phyloP scores from a whole-genome alignment of 371 early-diverging fungal species.

The Saksenaea oblongispora region DNA sequence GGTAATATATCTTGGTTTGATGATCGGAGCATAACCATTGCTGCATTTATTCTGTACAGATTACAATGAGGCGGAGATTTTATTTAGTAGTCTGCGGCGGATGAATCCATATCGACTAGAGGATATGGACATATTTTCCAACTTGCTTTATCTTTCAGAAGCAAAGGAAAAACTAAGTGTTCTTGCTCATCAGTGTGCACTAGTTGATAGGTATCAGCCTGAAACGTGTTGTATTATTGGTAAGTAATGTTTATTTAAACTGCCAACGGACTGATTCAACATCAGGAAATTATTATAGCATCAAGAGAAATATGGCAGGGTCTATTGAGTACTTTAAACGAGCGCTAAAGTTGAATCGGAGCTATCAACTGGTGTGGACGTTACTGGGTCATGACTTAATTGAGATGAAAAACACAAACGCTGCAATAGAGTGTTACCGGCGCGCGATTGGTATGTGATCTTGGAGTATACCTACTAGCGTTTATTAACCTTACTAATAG shows the following conservation, averaged over 20 bases:
- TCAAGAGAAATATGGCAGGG: slow-evolving; percentile 77
- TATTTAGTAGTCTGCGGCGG: slow-evolving; percentile 71
- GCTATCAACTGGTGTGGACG: slow-evolving; percentile 85
- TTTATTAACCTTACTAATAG: slow-evolving; percentile 34
- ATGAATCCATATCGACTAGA: slow-evolving; percentile 82
- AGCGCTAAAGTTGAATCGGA: slow-evolving; percentile 78
- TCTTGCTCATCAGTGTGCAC: slow-evolving; percentile 78
- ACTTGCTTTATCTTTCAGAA: slow-evolving; percentile 83
- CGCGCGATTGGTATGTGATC: slow-evolving; percentile 66
- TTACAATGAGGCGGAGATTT: slow-evolving; percentile 64
- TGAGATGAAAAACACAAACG: slow-evolving; percentile 84
- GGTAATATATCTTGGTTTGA: slow-evolving; percentile 15
- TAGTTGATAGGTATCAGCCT: slow-evolving; percentile 81
- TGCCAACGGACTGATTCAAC: neutral
- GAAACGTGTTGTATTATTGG: slow-evolving; percentile 90
- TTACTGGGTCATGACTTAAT: slow-evolving; percentile 96
- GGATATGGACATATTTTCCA: slow-evolving; percentile 86
- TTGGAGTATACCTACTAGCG: neutral
- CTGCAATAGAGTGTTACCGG: slow-evolving; percentile 90
- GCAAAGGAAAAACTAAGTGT: slow-evolving; percentile 69
- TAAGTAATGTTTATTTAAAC: slow-evolving; percentile 15
- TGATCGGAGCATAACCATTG: neutral
- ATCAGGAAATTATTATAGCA: slow-evolving; percentile 87
- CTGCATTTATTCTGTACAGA: slow-evolving; percentile 45
- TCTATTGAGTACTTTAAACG: slow-evolving; percentile 87